Evolutionary conservation across 2,329 filamentous ascomycete species (phyloP), one percentile per base, ranked within the genome.

Genomic region (Paracoccidioides lutzii): DNA sequence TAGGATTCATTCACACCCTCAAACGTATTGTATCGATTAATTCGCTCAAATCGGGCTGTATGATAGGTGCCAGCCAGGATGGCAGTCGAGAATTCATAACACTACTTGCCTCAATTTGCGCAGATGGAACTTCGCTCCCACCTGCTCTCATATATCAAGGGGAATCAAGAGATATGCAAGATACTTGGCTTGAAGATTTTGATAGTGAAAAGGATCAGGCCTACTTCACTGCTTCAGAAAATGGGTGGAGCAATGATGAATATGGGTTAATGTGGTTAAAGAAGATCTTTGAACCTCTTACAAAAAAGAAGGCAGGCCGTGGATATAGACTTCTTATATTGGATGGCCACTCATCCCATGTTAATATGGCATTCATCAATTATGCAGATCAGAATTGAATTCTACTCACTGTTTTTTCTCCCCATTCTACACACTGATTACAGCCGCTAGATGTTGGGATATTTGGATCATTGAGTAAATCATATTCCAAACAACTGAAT

Each of bases 291-390:
- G 35, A 50, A 4, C 22, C 5, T n/a, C 32, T 35, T 37, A 50
- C 32, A 50, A 28, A 5, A 12, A 35, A 38, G n/a, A 5, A 7
- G 8, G 32, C 14, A 4, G 14, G 4, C 1, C 32, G 32, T 14
- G 32, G 32, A 3, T 50, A 50, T 4, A 14, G 32, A 3, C 35
- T 57, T 22, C 32, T 57, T 40, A 54, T 57, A 38, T 3, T 57
- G 9, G 10, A 57, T 55, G 41, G 32, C 4, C 28, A 57, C 41
- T 52, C 28, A 8, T 57, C 52, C 28, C 28, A 57, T 54, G 48
- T 57, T n/a, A 57, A 57, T 28, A 44, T 54, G 10, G 42, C 50
- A 50, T 57, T 54, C 32, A 57, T 57, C 35, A 28, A 57, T 40
- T 57, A 46, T 40, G 37, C 43, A 15, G 22, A 57, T 14, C 3